Percentiles rank a stretch among this genome's conserved stretches.
Conservation (phyloP, 2,329 filamentous ascomycete species). For the Fusarium sacchari region DNA sequence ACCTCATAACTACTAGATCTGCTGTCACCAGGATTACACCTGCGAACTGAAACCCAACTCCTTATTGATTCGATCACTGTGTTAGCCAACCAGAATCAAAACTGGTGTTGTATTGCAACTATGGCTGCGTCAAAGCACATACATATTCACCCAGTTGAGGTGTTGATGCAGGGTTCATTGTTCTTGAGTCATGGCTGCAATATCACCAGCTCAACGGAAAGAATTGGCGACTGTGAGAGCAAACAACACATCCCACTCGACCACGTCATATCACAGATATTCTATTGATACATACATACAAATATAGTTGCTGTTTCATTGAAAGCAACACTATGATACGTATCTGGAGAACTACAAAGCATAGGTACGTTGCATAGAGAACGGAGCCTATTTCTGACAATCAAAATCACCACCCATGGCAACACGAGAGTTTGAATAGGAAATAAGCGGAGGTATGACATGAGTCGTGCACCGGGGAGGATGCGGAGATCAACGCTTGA, state of each 20-base stretch:
- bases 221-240: background rate
- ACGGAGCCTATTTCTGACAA: background rate
- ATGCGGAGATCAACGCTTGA: conserved; percentile 7
- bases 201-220: background rate
- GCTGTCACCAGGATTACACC: background rate
- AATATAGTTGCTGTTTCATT: background rate
- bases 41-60: background rate
- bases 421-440: background rate
- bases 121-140: conserved; percentile 15
- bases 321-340: background rate
- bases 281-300: background rate
- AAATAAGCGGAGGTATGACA: conserved; percentile 19
- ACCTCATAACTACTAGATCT: background rate
- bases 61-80: background rate
- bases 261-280: background rate
- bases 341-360: background rate
- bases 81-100: background rate
- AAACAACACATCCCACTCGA: background rate
- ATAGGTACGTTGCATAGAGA: background rate
- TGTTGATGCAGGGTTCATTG: conserved; percentile 11
- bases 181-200: conserved; percentile 12
- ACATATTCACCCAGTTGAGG: background rate
- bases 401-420: background rate
- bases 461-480: conserved; percentile 24
- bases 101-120: background rate